phyloP scores from a whole-genome alignment of 345 rosid genomes.

The Dovyalis caffra region DNA sequence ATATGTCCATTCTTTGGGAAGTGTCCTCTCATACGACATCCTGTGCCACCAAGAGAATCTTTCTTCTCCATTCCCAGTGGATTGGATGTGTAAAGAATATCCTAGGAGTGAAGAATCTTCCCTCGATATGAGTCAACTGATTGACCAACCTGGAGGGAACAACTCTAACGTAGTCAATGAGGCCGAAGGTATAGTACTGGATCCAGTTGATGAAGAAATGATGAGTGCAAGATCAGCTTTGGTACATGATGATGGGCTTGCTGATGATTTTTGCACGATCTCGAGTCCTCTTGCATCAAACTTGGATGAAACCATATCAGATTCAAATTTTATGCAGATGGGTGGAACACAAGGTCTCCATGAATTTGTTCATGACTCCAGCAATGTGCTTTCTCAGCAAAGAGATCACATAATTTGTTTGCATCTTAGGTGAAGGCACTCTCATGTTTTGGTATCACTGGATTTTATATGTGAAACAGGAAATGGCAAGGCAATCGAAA shows the following conservation, averaged over 20 bases:
- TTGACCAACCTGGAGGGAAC: constrained; percentile 27
- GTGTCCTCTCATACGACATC: constrained; percentile 95
- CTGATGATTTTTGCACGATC: constrained; percentile 30
- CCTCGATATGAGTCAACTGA: constrained; percentile 16
- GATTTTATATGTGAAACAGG: constrained; percentile 38
- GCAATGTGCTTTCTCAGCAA: constrained; percentile 24
- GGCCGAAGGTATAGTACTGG: constrained; percentile 21
- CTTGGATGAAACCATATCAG: constrained; percentile 17
- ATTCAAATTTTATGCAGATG: constrained; percentile 29
- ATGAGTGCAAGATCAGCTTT: constrained; percentile 25
- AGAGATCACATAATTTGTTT: constrained; percentile 13
- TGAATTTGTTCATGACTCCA: constrained; percentile 26
- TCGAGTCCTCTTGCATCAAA: constrained; percentile 26
- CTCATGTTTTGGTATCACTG: not conserved
- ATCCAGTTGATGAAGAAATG: constrained; percentile 29
- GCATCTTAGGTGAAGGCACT: not conserved
- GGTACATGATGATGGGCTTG: constrained; percentile 23
- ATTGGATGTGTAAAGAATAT: constrained; percentile 53
- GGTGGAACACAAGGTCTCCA: constrained; percentile 28
- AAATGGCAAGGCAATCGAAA: constrained; percentile 30
- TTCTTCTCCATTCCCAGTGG: constrained; percentile 84
- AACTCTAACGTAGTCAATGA: constrained; percentile 24
- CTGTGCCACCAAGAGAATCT: constrained; percentile 92
- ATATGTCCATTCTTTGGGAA: constrained; percentile 97
- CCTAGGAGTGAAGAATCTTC: constrained; percentile 40